Conservation (phyloP, 108 stramenopile genomes). For the Cyclotella cryptica region DNA sequence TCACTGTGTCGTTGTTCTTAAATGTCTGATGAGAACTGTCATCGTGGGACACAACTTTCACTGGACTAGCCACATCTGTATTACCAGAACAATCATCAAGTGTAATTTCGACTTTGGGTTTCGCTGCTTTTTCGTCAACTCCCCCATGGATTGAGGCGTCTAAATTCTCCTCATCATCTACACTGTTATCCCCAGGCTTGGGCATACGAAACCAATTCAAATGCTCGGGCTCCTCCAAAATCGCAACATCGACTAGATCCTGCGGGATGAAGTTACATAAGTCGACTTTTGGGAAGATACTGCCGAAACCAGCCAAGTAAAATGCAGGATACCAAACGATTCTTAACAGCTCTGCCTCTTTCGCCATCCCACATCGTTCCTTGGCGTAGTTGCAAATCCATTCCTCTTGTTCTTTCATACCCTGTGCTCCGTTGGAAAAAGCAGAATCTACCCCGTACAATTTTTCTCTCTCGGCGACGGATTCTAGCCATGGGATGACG, state of each 20-base stretch:
- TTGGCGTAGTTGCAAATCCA: constrained; percentile 49
- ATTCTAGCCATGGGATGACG: constrained; percentile 65
- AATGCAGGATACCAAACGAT: constrained; percentile 77
- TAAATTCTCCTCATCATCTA: background rate
- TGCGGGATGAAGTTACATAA: constrained; percentile 66
- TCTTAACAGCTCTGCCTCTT: constrained; percentile 56
- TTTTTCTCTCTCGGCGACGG: constrained; percentile 33
- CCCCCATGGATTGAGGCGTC: background rate
- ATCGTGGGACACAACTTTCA: constrained; percentile 11
- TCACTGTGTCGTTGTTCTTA: background rate
- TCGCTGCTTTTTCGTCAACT: background rate
- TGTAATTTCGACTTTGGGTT: constrained; percentile 6
- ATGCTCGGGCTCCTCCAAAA: constrained; percentile 97
- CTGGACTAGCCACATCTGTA: background rate
- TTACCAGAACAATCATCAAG: background rate
- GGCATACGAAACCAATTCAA: constrained; percentile 89
- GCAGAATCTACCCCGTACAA: constrained; percentile 39
- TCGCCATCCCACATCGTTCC: constrained; percentile 40
- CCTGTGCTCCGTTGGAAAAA: constrained; percentile 31
- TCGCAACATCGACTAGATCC: constrained; percentile 86
- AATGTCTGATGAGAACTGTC: constrained; percentile 7
- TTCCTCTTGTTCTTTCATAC: constrained; percentile 45
- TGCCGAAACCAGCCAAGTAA: constrained; percentile 75
- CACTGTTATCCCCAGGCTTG: background rate
- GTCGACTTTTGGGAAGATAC: constrained; percentile 91